Evolutionary conservation across 345 rosid genomes (phyloP).

Genomic region (Gossypium arboreum): DNA sequence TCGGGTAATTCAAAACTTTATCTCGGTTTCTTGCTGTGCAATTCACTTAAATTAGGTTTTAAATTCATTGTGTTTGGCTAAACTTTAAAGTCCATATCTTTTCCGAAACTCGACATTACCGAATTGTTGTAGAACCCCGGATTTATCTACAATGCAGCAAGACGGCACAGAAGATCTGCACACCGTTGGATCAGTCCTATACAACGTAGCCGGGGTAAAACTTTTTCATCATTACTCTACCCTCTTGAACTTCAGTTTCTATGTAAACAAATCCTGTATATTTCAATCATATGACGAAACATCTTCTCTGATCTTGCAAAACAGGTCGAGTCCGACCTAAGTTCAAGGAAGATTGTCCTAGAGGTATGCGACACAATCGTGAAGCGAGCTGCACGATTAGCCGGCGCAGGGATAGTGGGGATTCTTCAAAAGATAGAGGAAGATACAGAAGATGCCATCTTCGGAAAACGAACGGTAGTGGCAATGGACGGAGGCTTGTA

Average conservation of each 20-base stretch:
- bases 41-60: not conserved
- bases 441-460: conserved; percentile 51
- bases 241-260: not conserved
- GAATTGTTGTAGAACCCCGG: conserved; percentile 44
- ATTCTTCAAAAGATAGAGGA: conserved; percentile 72
- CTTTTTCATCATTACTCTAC: conserved; percentile 1
- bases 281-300: not conserved
- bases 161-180: conserved; percentile 63
- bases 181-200: conserved; percentile 52
- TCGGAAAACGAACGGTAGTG: conserved; percentile 61
- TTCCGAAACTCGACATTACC: not conserved
- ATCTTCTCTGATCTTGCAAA: not conserved
- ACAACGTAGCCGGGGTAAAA: conserved; percentile 43
- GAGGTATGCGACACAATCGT: conserved; percentile 65
- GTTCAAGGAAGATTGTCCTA: conserved; percentile 44
- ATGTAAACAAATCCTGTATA: not conserved
- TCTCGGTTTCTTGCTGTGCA: not conserved
- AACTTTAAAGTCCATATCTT: no score
- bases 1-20: conserved; percentile 32
- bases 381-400: conserved; percentile 70
- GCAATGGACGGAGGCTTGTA: conserved; percentile 89
- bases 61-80: no score
- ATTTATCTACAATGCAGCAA: conserved; percentile 66
- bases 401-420: conserved; percentile 90
- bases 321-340: conserved; percentile 53